Evolutionary conservation across 768 basidiomycete genomes (phyloP), one percentile per base, ranked within the genome.

Genomic region (Tricholoma hemisulphureum): DNA sequence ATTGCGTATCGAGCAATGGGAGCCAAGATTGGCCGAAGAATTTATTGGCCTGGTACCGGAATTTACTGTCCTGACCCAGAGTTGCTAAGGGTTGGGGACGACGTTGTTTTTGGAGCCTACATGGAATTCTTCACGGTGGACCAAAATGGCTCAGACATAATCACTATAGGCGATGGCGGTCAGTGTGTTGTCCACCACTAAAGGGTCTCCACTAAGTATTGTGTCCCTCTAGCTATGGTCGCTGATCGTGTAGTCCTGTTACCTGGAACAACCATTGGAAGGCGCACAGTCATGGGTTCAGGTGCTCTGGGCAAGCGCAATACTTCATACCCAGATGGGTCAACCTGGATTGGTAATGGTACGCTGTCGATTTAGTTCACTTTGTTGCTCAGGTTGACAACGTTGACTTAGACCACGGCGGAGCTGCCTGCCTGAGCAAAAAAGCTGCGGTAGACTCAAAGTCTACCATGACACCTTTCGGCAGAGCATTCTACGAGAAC

Each of bases 41-140:
- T 80, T 13, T 81, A 80, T 63, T 81, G 80, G 80, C 80, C 80
- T 11, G 76, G 75, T 2, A 76, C 76, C 9, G 77, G 79, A 6
- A 68, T 81, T 24, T 71, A 74, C 61, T 80, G 80, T 57, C 70
- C 66, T 16, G 80, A 81, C 58, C 80, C 80, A 2, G 80, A 81
- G 65, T 65, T 81, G 29, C 66, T 81, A 51, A 76, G 78, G 48
- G 76, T 81, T 24, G 80, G 80, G 20, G 72, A 81, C 62, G 76
- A 80, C 62, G 80, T 81, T 37, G 74, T 80, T 26, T 81, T 81
- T 61, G 80, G 80, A 16, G 78, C 77, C 18, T 74, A 74, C 46
- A 76, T 76, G 10, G 74, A 75, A 61, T 59, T 81, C 6, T 75
- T 78, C 57, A 81, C 79, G 8, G 74, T 75, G 1, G 80, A 81